Conservation (phyloP, 768 basidiomycete species). For the Mycena vulgaris region DNA sequence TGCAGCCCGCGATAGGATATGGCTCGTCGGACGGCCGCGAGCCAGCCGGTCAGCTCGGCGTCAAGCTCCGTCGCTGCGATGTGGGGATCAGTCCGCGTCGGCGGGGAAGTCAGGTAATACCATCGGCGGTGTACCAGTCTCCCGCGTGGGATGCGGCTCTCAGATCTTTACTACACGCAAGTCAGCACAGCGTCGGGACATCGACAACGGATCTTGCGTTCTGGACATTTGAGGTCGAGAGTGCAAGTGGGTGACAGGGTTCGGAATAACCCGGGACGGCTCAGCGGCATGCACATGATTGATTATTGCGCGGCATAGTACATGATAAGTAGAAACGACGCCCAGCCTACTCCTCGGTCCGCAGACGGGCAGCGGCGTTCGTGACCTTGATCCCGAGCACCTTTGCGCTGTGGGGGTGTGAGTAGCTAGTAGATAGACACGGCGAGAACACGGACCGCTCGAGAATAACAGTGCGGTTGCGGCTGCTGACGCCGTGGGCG, state of each 20-base stretch:
- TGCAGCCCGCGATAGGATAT: conserved; percentile 78
- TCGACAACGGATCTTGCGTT: conserved; percentile 19
- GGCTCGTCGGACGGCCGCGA: conserved; percentile 69
- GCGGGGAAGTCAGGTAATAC: no score
- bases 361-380: conserved; percentile 92
- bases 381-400: conserved; percentile 93
- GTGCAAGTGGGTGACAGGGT: neutral
- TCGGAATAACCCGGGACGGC: neutral
- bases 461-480: conserved; percentile 92
- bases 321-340: conserved; percentile 50
- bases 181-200: neutral
- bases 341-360: conserved; percentile 89
- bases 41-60: conserved; percentile 74
- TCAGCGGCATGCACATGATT: conserved; percentile 33
- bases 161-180: conserved; percentile 25
- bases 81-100: no score
- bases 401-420: conserved; percentile 73
- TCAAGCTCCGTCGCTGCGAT: conserved; percentile 59
- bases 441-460: conserved; percentile 78
- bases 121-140: conserved; percentile 88
- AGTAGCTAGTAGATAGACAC: no score
- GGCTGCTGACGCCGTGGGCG: conserved; percentile 95
- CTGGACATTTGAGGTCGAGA: conserved; percentile 1
- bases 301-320: conserved; percentile 37
- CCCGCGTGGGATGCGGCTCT: conserved; percentile 83